Evolutionary conservation across 768 basidiomycete genomes (phyloP).

Genomic region (Leccinum boreale): DNA sequence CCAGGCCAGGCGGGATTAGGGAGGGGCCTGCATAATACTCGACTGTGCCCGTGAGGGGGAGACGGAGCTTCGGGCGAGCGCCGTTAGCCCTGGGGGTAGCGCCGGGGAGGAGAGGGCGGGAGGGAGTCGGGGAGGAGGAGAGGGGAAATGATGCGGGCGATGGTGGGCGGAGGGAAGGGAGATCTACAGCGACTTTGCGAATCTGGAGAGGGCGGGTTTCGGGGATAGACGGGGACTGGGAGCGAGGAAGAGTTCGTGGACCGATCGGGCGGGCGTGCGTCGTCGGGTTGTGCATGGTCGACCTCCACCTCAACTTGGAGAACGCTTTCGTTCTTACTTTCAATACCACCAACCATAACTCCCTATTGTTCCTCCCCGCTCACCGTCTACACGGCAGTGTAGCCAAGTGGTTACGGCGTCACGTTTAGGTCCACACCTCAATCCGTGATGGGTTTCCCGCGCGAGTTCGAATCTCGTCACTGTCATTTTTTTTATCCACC

Average conservation of each 20-base stretch:
- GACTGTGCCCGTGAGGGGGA: slow-evolving; percentile 30
- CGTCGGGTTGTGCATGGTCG: slow-evolving; percentile 24
- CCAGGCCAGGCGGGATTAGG: slow-evolving; percentile 33
- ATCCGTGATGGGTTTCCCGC: slow-evolving; percentile 57
- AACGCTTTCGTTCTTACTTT: slow-evolving; percentile 2
- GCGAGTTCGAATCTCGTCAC: slow-evolving; percentile 62
- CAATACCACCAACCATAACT: background rate
- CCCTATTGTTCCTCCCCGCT: background rate
- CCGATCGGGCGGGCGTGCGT: slow-evolving; percentile 45
- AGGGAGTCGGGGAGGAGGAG: slow-evolving; percentile 31
- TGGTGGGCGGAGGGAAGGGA: slow-evolving; percentile 24
- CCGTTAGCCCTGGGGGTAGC: slow-evolving; percentile 25
- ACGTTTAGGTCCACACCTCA: slow-evolving; percentile 45
- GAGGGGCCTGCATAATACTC: slow-evolving; percentile 32
- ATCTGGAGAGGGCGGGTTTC: slow-evolving; percentile 40
- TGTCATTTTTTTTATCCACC: slow-evolving; percentile 34
- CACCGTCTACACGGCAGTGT: slow-evolving; percentile 38
- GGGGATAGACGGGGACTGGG: slow-evolving; percentile 40
- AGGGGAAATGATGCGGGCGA: slow-evolving; percentile 27
- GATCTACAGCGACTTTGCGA: slow-evolving; percentile 36
- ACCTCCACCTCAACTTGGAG: background rate
- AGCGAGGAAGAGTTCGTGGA: slow-evolving; percentile 43
- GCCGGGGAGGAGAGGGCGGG: slow-evolving; percentile 32
- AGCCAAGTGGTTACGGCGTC: slow-evolving; percentile 61
- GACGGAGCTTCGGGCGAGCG: slow-evolving; percentile 33